phyloP scores from a whole-genome alignment of 345 rosid genomes.

The Melaleuca quinquenervia region DNA sequence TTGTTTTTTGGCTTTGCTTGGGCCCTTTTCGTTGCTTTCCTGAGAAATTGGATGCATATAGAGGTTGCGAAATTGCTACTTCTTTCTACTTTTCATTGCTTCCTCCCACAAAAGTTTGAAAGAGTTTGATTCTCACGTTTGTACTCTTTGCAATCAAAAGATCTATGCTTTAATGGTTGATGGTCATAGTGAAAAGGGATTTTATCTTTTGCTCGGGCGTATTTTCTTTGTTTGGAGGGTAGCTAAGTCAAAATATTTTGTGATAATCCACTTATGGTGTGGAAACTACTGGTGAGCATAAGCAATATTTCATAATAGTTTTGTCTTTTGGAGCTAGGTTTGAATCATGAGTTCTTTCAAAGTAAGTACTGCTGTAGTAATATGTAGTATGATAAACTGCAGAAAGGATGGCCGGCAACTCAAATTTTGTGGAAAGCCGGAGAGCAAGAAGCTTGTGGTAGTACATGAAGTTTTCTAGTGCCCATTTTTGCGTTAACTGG shows the following conservation, averaged over 20 bases:
- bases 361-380: neutral
- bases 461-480: neutral
- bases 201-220: neutral
- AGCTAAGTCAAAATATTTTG: neutral
- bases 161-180: neutral
- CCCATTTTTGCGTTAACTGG: neutral
- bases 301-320: neutral
- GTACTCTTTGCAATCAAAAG: neutral
- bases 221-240: neutral
- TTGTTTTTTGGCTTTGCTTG: neutral
- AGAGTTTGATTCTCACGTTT: neutral
- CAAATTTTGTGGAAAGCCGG: neutral
- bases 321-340: neutral
- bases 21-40: neutral
- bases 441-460: neutral
- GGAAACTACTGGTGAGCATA: neutral
- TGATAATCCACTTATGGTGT: neutral
- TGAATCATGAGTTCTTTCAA: neutral
- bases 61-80: neutral
- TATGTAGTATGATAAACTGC: neutral
- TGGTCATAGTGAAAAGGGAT: neutral
- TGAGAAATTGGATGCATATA: neutral
- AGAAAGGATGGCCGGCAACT: neutral
- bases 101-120: neutral
- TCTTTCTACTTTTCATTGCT: neutral